Evolutionary conservation across 257 asterid genomes (phyloP).

Genomic region (Fraxinus cuspidata): DNA sequence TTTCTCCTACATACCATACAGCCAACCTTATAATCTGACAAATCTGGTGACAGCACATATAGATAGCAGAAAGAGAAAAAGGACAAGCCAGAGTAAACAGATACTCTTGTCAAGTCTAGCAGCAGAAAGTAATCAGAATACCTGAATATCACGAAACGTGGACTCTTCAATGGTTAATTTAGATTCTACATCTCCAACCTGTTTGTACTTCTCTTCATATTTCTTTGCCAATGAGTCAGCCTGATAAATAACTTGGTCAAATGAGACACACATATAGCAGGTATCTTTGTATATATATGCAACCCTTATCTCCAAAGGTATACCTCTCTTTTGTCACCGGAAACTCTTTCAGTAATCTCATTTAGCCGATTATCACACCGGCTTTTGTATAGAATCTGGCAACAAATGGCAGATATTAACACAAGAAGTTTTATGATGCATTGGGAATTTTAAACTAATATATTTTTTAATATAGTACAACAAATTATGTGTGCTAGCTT

Average conservation of each 20-base stretch:
- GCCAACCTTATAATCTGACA: slow-evolving; percentile 23
- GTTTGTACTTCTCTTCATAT: slow-evolving; percentile 93
- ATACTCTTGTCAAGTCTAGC: slow-evolving; percentile 24
- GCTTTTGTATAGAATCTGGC: slow-evolving; percentile 87
- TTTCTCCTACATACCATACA: slow-evolving; percentile 61
- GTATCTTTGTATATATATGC: slow-evolving; percentile 5
- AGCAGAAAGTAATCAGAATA: slow-evolving; percentile 30
- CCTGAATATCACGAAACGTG: slow-evolving; percentile 97
- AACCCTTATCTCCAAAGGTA: slow-evolving; percentile 20
- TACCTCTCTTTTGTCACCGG: slow-evolving; percentile 88
- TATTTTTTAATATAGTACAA: not conserved
- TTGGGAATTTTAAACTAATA: slow-evolving; percentile 3
- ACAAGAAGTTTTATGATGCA: slow-evolving; percentile 17
- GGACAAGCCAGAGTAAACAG: not conserved
- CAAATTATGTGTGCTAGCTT: not conserved
- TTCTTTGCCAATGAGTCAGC: slow-evolving; percentile 80
- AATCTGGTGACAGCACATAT: not conserved
- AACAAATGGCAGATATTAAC: slow-evolving; percentile 32
- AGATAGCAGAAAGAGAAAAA: not conserved
- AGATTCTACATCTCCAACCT: slow-evolving; percentile 89
- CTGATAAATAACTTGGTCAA: slow-evolving; percentile 44
- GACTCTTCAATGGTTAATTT: slow-evolving; percentile 93
- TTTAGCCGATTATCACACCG: slow-evolving; percentile 90
- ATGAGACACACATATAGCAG: slow-evolving; percentile 28
- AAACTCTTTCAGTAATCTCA: slow-evolving; percentile 83